These are phyloP conservation scores for Boletellus deceptivus DNA, from an alignment of 1,284 basidiomycete genomes.

Conservation along the genomic window DNA sequence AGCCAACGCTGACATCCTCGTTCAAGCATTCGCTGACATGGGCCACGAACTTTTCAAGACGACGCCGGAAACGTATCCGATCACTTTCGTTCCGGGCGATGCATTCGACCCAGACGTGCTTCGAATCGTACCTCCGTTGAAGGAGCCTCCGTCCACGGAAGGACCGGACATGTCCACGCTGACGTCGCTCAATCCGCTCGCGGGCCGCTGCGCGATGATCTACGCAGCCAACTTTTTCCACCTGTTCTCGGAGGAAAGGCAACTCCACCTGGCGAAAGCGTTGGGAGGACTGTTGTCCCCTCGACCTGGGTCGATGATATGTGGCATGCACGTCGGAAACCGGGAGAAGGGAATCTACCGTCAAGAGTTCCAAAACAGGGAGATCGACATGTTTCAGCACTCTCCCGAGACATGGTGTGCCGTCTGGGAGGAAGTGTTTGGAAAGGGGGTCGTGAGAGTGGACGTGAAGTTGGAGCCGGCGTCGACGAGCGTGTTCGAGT, in stretches of 20 bases:
- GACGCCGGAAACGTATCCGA: constrained; percentile 30
- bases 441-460: constrained; percentile 28
- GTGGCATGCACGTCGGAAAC: constrained; percentile 21
- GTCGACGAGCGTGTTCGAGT: not conserved
- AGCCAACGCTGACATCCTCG: not conserved
- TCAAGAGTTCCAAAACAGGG: not conserved
- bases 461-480: constrained; percentile 3
- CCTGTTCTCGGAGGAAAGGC: constrained; percentile 36
- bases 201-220: constrained; percentile 32
- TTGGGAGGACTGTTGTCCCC: constrained; percentile 35
- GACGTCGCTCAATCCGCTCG: constrained; percentile 35
- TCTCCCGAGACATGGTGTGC: constrained; percentile 29
- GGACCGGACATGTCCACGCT: constrained; percentile 25
- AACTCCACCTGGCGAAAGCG: constrained; percentile 30
- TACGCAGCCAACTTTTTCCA: constrained; percentile 38
- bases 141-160: constrained; percentile 3
- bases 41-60: constrained; percentile 39
- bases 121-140: constrained; percentile 15
- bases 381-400: constrained; percentile 27
- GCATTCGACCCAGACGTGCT: constrained; percentile 32
- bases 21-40: constrained; percentile 32
- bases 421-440: constrained; percentile 34
- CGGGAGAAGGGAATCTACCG: constrained; percentile 2
- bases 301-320: constrained; percentile 33
- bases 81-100: constrained; percentile 36